phyloP scores from a whole-genome alignment of 305 asterid species.

The Solanum aculeatissimum region DNA sequence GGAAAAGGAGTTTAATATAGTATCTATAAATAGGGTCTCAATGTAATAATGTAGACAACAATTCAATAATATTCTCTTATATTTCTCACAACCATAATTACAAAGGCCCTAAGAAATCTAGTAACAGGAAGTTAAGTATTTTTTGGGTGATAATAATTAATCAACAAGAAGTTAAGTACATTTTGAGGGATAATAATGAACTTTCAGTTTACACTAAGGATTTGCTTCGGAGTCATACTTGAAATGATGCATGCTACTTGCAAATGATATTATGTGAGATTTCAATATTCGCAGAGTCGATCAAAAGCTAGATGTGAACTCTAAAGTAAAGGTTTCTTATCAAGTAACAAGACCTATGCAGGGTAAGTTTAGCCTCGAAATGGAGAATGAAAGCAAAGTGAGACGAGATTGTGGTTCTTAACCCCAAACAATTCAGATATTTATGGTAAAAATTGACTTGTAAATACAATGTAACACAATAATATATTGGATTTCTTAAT shows the following conservation, averaged over 20 bases:
- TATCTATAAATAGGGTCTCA: too few relatives aligned
- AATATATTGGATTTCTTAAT: not conserved
- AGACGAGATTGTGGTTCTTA: not conserved
- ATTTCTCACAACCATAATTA: too few relatives aligned
- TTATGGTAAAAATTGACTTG: not conserved
- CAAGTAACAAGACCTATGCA: not conserved
- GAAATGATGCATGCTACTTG: not conserved
- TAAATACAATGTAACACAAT: not conserved
- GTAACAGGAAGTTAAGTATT: too few relatives aligned
- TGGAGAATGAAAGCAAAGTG: not conserved
- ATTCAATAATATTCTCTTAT: too few relatives aligned
- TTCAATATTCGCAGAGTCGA: not conserved
- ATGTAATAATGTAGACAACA: too few relatives aligned
- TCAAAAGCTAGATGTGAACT: not conserved
- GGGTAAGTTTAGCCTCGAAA: not conserved
- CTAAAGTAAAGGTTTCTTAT: not conserved
- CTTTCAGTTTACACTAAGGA: not conserved
- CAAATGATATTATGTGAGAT: not conserved
- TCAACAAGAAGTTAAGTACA: not conserved
- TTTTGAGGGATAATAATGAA: not conserved
- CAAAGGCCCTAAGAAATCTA: too few relatives aligned
- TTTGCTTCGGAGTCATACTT: not conserved
- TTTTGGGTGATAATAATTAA: too few relatives aligned
- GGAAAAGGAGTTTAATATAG: too few relatives aligned
- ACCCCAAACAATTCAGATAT: not conserved